phyloP scores from a whole-genome alignment of 1,284 basidiomycete species.

The Ustilago cynodontis region DNA sequence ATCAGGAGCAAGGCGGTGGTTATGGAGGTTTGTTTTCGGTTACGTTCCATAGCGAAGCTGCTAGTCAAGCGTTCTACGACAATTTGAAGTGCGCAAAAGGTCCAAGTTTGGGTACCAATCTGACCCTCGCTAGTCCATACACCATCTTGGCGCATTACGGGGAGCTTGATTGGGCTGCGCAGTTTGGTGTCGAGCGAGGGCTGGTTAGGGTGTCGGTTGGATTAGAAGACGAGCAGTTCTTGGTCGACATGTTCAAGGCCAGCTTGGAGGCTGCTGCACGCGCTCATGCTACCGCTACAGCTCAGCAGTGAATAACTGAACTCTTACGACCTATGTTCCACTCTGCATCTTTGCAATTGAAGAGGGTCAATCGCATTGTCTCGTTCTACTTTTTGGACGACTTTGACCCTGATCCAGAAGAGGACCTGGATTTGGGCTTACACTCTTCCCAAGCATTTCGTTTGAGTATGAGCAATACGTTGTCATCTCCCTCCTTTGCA shows the following conservation, averaged over 20 bases:
- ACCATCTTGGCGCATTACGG: constrained; percentile 91
- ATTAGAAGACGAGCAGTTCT: constrained; percentile 79
- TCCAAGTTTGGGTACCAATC: constrained; percentile 93
- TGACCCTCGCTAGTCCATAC: constrained; percentile 93
- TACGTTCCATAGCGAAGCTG: constrained; percentile 80
- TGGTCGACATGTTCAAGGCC: constrained; percentile 77
- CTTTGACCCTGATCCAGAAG: neutral
- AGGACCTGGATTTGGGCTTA: constrained; percentile 48
- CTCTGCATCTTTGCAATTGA: neutral
- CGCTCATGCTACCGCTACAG: constrained; percentile 19
- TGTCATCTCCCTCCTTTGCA: constrained; percentile 17
- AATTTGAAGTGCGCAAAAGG: constrained; percentile 86
- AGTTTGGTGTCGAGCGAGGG: constrained; percentile 85
- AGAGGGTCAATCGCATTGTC: neutral
- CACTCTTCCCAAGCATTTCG: constrained; percentile 57
- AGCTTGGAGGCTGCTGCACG: constrained; percentile 78
- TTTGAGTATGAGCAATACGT: constrained; percentile 46
- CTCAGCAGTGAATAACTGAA: neutral
- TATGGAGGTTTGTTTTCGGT: constrained; percentile 93
- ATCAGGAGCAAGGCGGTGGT: constrained; percentile 71
- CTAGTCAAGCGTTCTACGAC: constrained; percentile 88
- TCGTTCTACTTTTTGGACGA: constrained; percentile 19
- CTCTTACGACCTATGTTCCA: neutral
- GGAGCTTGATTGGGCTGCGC: constrained; percentile 91
- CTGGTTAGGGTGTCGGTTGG: constrained; percentile 92